Conservation (phyloP, 2,329 filamentous ascomycete species). For the Paraphoma chrysanthemicola region DNA sequence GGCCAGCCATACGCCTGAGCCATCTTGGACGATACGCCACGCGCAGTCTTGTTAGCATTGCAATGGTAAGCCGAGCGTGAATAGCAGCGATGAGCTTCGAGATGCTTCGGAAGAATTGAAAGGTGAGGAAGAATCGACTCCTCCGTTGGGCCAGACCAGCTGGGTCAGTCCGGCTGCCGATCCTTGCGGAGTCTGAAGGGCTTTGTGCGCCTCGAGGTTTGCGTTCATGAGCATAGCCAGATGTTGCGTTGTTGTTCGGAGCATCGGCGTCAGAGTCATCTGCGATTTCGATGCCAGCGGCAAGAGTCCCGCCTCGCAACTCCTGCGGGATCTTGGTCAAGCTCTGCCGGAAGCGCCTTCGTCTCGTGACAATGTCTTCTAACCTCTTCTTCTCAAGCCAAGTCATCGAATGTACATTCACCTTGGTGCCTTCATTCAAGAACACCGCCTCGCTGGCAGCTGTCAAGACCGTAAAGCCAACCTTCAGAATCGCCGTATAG, state of each 20-base stretch:
- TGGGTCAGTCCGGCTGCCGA: constrained; percentile 60
- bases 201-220: constrained; percentile 58
- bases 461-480: constrained; percentile 86
- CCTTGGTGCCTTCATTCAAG: constrained; percentile 82
- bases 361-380: constrained; percentile 71
- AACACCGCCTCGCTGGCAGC: constrained; percentile 97
- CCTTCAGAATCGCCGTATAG: constrained; percentile 85
- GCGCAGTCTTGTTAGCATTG: constrained; percentile 64
- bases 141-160: constrained; percentile 81
- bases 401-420: constrained; percentile 77
- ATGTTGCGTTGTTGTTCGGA: constrained; percentile 30
- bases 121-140: constrained; percentile 77
- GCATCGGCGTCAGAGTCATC: constrained; percentile 47
- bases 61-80: constrained; percentile 62
- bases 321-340: constrained; percentile 50
- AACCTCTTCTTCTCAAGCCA: constrained; percentile 92
- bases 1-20: constrained; percentile 62
- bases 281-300: constrained; percentile 37
- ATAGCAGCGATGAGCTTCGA: constrained; percentile 69
- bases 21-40: constrained; percentile 69
- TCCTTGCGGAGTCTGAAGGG: constrained; percentile 28
- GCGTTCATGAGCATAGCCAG: constrained; percentile 72
- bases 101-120: constrained; percentile 79
- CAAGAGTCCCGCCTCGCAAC: constrained; percentile 51
- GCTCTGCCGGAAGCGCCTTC: constrained; percentile 47